Evolutionary conservation across 371 early-diverging fungal species (phyloP), one percentile per base, ranked within the genome.

Genomic region (Mucor circinelloides): DNA sequence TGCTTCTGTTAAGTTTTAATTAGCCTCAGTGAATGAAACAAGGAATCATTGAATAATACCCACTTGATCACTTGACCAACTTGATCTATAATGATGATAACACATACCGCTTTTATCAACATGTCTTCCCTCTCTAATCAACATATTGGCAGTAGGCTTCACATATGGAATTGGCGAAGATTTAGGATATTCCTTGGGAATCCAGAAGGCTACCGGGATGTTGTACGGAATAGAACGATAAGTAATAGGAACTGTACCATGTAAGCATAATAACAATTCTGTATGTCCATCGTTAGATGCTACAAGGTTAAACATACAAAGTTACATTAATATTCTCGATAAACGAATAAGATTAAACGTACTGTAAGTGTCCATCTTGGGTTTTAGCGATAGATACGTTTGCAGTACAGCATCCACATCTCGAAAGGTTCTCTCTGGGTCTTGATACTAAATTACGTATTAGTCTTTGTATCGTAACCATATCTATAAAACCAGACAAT

Each of bases 201-300:
- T 77, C 94, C 94, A 95, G 50, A 94, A 85, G 21, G 90, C 91
- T 10, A 97, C 87, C 1, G 97, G 97, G 62, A 97, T 97, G 78
- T 97, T 95, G 80, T 96, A 97, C 15, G 92, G 86, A n/a, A 80
- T 81, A 2, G 88, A 88, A 48, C 89, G 87, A 70, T 90, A 96
- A 17, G 88, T 86, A 42, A 97, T 91, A 6, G 96, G 97, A 9
- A 97, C 73, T 0, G 97, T 97, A 15, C 97, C 97, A 63, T 91
- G 84, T 25, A 93, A 81, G 67, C 92, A 94, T 46, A 95, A 84
- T 8, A 94, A 74, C 21, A 90, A 81, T 59, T 88, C 85, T 10
- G 87, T 87, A 31, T 83, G 80, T 13, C 94, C 94, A 73, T 91
- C 86, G 66, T 93, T 93, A 52, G 86, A 86, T 58, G 88, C 88